Conservation (phyloP, 2,329 filamentous ascomycete genomes). For the Myriosclerotinia duriaeana region DNA sequence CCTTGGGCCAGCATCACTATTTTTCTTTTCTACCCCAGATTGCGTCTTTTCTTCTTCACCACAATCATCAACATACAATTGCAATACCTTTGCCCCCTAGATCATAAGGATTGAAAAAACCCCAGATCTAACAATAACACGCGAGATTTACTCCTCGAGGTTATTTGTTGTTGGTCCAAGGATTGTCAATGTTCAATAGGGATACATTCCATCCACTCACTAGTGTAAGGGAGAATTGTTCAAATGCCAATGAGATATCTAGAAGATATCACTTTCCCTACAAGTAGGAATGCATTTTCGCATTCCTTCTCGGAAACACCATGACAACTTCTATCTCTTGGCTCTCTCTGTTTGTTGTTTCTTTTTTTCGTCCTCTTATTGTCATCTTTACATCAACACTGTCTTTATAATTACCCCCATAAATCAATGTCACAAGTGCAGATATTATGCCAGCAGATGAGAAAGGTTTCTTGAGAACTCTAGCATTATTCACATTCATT, state of each 20-base stretch:
- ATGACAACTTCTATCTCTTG: constrained; percentile 11
- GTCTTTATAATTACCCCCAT: not conserved
- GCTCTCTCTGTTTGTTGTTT: constrained; percentile 2
- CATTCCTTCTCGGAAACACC: not conserved
- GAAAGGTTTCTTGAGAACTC: not conserved
- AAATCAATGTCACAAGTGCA: constrained; percentile 3
- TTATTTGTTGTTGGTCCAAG: not conserved
- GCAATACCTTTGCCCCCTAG: too few species aligned
- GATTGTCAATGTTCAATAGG: not conserved
- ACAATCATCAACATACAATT: too few species aligned
- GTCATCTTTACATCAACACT: not conserved
- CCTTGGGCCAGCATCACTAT: too few species aligned
- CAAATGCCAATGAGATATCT: constrained; percentile 9
- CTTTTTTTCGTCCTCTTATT: not conserved
- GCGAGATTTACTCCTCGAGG: too few species aligned
- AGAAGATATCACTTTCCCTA: not conserved
- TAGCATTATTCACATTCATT: not conserved
- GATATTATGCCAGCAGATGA: constrained; percentile 1
- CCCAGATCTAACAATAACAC: too few species aligned
- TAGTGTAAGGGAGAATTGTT: not conserved
- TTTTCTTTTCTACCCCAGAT: too few species aligned
- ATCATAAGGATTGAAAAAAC: too few species aligned
- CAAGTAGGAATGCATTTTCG: constrained; percentile 1
- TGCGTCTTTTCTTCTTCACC: too few species aligned
- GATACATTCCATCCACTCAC: constrained; percentile 1